phyloP scores from a whole-genome alignment of 345 rosid species.

The Stellera chamaejasme region DNA sequence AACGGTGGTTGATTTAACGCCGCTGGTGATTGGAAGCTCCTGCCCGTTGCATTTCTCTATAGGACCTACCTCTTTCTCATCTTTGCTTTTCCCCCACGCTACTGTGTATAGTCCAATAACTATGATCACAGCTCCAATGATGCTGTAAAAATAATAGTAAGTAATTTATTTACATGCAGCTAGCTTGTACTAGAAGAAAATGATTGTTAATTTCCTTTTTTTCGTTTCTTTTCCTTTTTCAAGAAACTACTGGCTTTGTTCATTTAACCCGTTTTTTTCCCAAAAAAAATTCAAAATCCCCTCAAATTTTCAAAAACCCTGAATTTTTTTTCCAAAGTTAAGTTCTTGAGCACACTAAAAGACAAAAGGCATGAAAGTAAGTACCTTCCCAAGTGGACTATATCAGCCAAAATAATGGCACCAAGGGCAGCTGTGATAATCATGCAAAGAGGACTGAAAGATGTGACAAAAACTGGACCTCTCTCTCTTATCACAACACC shows the following conservation, averaged over 20 bases:
- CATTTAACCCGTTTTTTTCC: no score
- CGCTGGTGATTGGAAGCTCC: constrained; percentile 45
- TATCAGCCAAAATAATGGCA: constrained; percentile 55
- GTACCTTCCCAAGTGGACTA: constrained; percentile 73
- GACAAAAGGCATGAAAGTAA: no score
- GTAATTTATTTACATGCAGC: background rate
- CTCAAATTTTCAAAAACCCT: background rate
- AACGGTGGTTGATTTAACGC: constrained; percentile 6
- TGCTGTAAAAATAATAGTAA: constrained; percentile 22
- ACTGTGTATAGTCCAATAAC: constrained; percentile 74
- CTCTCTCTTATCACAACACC: constrained; percentile 49
- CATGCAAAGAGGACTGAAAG: constrained; percentile 86
- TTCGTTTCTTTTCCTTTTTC: no score
- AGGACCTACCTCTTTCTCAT: constrained; percentile 11
- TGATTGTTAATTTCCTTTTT: no score
- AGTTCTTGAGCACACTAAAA: no score
- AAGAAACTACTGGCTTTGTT: no score
- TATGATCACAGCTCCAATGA: constrained; percentile 70
- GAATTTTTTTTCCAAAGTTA: background rate
- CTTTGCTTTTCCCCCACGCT: constrained; percentile 93
- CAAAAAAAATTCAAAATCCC: no score
- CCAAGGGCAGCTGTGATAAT: constrained; percentile 73
- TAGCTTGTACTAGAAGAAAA: no score
- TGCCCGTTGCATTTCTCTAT: constrained; percentile 26
- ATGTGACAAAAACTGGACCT: constrained; percentile 81